These are phyloP conservation scores for Quercus mongolica DNA, from an alignment of 306 rosid species.

Conservation along the genomic window DNA sequence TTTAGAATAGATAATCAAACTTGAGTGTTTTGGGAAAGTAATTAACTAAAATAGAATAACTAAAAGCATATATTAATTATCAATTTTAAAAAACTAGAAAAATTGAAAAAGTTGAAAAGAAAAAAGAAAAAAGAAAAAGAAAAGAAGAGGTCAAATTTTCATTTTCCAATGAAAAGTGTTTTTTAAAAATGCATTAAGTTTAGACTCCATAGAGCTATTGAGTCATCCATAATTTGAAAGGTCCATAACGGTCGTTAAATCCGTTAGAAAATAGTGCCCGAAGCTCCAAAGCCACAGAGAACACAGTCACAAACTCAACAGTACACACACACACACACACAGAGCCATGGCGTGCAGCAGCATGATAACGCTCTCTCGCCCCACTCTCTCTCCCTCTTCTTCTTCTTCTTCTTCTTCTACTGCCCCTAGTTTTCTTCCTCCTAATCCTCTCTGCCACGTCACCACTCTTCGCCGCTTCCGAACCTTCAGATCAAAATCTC, in stretches of 20 bases:
- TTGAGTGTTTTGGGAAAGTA: too few species aligned
- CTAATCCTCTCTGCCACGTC: conserved; percentile 28
- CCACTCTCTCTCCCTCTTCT: conserved; percentile 17
- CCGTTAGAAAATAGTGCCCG: conserved; percentile 23
- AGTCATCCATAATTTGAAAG: conserved; percentile 10
- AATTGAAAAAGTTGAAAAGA: too few species aligned
- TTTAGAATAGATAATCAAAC: too few species aligned
- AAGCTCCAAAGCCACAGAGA: conserved; percentile 15
- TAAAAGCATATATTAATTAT: too few species aligned
- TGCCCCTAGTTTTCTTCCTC: conserved; percentile 14
- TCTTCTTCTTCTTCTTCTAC: not conserved
- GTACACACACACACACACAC: conserved; percentile 37
- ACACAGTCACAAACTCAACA: too few species aligned
- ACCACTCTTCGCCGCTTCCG: conserved; percentile 14
- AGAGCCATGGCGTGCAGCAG: conserved; percentile 51
- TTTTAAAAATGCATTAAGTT: too few species aligned
- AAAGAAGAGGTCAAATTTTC: too few species aligned
- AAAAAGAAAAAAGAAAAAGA: too few species aligned
- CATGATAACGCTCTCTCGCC: conserved; percentile 26
- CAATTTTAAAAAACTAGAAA: too few species aligned
- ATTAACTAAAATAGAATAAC: too few species aligned
- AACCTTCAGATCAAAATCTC: not conserved
- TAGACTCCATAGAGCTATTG: too few species aligned
- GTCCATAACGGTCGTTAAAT: conserved; percentile 30
- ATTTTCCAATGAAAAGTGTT: too few species aligned